Base-by-base conservation (phyloP, 345 rosid genomes). In the Populus nigra region DNA sequence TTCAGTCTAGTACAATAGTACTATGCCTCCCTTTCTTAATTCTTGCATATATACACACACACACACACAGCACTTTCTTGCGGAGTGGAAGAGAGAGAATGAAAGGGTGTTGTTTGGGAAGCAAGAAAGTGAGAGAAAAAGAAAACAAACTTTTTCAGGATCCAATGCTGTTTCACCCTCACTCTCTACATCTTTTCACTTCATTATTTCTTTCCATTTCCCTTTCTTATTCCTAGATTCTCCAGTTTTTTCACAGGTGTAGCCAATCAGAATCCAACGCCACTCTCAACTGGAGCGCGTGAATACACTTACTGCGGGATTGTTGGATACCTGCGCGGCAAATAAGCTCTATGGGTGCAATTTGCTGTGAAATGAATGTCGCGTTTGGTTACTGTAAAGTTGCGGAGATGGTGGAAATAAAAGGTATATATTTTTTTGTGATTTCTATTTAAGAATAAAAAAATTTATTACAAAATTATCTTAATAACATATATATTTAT, bases 101-200 rank as follows among this genome's bases (percentile, higher is more conserved):
- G 78, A 62, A 79, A 79, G 80, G 81, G 77, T 77, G 71, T 35
- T 67, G 88, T 82, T 84, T 84, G 90, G 89, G 76, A 71, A 77
- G 71, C 68, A 77, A 84, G 85, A 79, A 82, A 82, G 75, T 78
- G n/a, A 78, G 73, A 41, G 80, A 74, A 78, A 73, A 43, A 72
- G 76, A 39, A 76, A 81, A 29, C 43, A 41, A 78, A 38, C 75
- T 71, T 78, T 77, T 81, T 75, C 79, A 76, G 87, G 88, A 88
- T 86, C 92, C 88, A 85, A 81, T 75, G 82, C 73, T 15, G 61
- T 53, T 47, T 59, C 70, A 73, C 78, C 45, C 73, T 71, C 76
- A 65, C 71, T 78, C 71, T 83, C 80, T 63, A 55, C 79, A 66
- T 22, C 9, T 68, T 68, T 39, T 68, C 71, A 68, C 71, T 20